Base-by-base conservation (phyloP, 2,329 filamentous ascomycete species). In the Leptoxyphium fumago region DNA sequence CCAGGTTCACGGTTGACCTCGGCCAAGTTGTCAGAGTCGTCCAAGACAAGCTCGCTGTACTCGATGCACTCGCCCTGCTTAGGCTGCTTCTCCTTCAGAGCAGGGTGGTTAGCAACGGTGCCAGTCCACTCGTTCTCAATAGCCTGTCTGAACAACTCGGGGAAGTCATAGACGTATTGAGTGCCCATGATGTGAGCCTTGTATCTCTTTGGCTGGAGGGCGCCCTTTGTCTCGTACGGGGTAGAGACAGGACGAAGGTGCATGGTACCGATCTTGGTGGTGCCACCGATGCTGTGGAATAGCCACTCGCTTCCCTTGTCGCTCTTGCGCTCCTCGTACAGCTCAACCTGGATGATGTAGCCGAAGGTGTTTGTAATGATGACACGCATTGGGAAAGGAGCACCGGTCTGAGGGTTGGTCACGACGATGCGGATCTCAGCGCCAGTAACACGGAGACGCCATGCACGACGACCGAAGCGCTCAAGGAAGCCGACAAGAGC, bases 111-210 rank as follows among this genome's bases (percentile, higher is more conserved):
- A 62, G 80, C 78, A 51, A 84, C 74, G 45, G 80, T 78, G 63
- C 81, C 80, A 59, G 71, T 69, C 91, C 91, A 98, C 67, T 78
- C 84, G 73, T 95, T 95, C 71, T 95, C 87, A 61, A 94, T 86
- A 39, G 91, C 87, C 68, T 96, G 91, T 60, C 91, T 80, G 83
- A 98, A 98, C 41, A 98, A 80, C 74, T 98, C 91, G 28, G 91
- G 91, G 82, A 98, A 98, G 67, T 98, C 91, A 64, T 98, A 98
- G 44, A 96, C 91, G 63, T 95, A 98, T 68, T 98, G 91, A 26
- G 91, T 98, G 51, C 91, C 91, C 88, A 98, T 95, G 49, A 96
- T 72, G 64, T 98, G 91, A 54, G 91, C 91, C 81, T 94, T 95
- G 80, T 98, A 96, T 56, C 91, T 80, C 80, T 96, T 96, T 50